Percentiles rank a stretch among this genome's conserved stretches.
These are phyloP conservation scores for Sarocladium oryzae DNA, from an alignment of 2,329 filamentous ascomycete genomes.

Conservation along the genomic window DNA sequence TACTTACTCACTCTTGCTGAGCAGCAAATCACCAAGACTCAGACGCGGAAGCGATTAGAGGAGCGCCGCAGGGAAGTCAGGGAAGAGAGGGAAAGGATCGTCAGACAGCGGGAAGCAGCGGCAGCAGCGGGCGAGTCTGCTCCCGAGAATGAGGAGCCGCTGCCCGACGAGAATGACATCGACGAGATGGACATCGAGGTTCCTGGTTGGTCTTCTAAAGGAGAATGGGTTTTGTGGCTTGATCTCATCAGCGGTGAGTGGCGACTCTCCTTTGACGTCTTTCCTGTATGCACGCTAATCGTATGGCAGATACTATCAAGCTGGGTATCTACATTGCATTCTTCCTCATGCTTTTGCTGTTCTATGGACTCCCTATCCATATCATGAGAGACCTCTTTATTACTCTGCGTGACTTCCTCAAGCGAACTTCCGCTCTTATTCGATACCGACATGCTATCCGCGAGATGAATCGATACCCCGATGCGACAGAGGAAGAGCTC, in stretches of 20 bases:
- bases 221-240: slow-evolving; percentile 82
- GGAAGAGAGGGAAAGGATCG: slow-evolving; percentile 46
- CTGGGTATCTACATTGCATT: slow-evolving; percentile 84
- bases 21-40: slow-evolving; percentile 64
- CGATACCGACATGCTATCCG: slow-evolving; percentile 86
- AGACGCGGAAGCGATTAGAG: slow-evolving; percentile 63
- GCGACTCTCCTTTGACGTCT: too few relatives aligned
- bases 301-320: slow-evolving; percentile 71
- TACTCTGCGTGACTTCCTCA: slow-evolving; percentile 85
- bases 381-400: slow-evolving; percentile 95
- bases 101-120: slow-evolving; percentile 41
- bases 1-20: slow-evolving; percentile 78
- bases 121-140: slow-evolving; percentile 55
- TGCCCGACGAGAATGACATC: slow-evolving; percentile 66
- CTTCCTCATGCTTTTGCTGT: slow-evolving; percentile 86
- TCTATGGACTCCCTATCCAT: slow-evolving; percentile 93
- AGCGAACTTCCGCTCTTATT: slow-evolving; percentile 80
- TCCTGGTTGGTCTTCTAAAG: slow-evolving; percentile 93
- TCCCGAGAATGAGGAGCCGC: slow-evolving; percentile 33
- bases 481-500: slow-evolving; percentile 84
- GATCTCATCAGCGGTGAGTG: slow-evolving; percentile 72
- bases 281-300: neutral
- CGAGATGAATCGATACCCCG: slow-evolving; percentile 92
- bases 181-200: slow-evolving; percentile 94
- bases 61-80: slow-evolving; percentile 63